Evolutionary conservation across 2,329 filamentous ascomycete genomes (phyloP).

Genomic region (Hymenoscyphus albidus): DNA sequence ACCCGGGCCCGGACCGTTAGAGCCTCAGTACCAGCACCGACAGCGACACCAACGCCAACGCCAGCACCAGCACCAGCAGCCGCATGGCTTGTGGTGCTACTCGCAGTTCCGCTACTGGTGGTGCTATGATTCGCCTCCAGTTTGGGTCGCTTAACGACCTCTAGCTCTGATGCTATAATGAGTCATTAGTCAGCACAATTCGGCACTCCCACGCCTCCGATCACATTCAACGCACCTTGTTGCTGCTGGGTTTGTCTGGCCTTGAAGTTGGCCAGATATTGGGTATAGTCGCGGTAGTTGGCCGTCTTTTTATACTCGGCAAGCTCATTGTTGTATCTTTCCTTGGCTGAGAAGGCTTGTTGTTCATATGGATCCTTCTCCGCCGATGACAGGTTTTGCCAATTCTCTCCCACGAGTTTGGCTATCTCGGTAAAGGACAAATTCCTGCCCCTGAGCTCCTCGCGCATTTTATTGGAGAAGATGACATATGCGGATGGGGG

Average conservation of each 20-base stretch:
- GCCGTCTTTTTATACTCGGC: conserved; percentile 73
- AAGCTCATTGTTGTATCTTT: conserved; percentile 70
- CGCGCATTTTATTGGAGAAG: conserved; percentile 80
- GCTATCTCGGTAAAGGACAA: conserved; percentile 80
- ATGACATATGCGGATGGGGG: conserved; percentile 81
- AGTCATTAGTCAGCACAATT: neutral
- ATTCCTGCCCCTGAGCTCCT: conserved; percentile 71
- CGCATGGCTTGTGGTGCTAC: conserved; percentile 25
- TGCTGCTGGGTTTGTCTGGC: conserved; percentile 60
- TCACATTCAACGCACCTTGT: conserved; percentile 44
- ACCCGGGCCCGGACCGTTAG: conserved; percentile 19
- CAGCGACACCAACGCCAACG: too few species aligned
- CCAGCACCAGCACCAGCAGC: conserved; percentile 10
- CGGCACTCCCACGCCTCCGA: too few species aligned
- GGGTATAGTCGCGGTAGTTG: conserved; percentile 63
- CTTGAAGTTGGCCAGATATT: conserved; percentile 75
- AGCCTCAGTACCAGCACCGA: conserved; percentile 16
- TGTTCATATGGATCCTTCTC: conserved; percentile 72
- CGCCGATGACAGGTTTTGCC: conserved; percentile 64
- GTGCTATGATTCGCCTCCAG: conserved; percentile 28
- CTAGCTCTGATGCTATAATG: conserved; percentile 22
- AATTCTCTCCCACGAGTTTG: conserved; percentile 76
- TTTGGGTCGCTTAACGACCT: conserved; percentile 33
- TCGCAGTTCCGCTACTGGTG: conserved; percentile 27
- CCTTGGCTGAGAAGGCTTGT: conserved; percentile 69